Percentiles rank a stretch among this genome's conserved stretches.
Conservation (phyloP, 1,139 yeast genomes). For the Suhomyces bokatorum region DNA sequence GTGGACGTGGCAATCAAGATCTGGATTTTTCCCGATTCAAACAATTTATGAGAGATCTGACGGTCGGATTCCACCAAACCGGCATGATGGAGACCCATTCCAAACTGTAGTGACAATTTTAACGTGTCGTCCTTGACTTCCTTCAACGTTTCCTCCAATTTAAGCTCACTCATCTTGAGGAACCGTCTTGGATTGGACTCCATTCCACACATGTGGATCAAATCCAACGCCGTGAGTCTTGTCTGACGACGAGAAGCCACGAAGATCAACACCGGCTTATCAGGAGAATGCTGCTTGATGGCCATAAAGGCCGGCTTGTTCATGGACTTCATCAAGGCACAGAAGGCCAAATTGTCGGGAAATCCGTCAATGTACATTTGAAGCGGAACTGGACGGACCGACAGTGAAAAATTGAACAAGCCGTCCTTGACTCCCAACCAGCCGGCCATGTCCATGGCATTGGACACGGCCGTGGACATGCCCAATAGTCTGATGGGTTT, state of each 20-base stretch:
- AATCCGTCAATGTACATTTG: slow-evolving; percentile 98
- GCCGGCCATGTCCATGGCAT: slow-evolving; percentile 96
- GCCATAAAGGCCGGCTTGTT: slow-evolving; percentile 97
- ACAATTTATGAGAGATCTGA: slow-evolving; percentile 79
- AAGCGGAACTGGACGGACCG: slow-evolving; percentile 96
- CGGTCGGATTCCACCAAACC: slow-evolving; percentile 93
- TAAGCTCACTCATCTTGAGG: slow-evolving; percentile 72
- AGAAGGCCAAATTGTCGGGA: slow-evolving; percentile 90
- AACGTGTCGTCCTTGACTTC: slow-evolving; percentile 89
- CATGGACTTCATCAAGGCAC: slow-evolving; percentile 97
- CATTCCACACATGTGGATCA: slow-evolving; percentile 91
- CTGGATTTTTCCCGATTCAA: slow-evolving; percentile 84
- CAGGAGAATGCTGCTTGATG: slow-evolving; percentile 91
- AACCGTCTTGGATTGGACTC: slow-evolving; percentile 92
- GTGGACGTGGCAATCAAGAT: slow-evolving; percentile 93
- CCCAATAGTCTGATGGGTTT: slow-evolving; percentile 82
- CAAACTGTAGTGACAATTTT: slow-evolving; percentile 81
- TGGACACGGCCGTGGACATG: slow-evolving; percentile 96
- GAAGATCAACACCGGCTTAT: slow-evolving; percentile 88
- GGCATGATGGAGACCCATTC: slow-evolving; percentile 97
- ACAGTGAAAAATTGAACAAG: slow-evolving; percentile 87
- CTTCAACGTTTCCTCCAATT: slow-evolving; percentile 60
- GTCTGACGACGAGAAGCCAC: slow-evolving; percentile 98
- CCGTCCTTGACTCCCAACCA: slow-evolving; percentile 95
- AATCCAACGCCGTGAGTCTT: slow-evolving; percentile 87